A percentile compares a stretch with the other conserved stretches of the same genome.
These are phyloP conservation scores for Furcasterigmium furcatum DNA, from an alignment of 2,329 filamentous ascomycete genomes.

Conservation along the genomic window DNA sequence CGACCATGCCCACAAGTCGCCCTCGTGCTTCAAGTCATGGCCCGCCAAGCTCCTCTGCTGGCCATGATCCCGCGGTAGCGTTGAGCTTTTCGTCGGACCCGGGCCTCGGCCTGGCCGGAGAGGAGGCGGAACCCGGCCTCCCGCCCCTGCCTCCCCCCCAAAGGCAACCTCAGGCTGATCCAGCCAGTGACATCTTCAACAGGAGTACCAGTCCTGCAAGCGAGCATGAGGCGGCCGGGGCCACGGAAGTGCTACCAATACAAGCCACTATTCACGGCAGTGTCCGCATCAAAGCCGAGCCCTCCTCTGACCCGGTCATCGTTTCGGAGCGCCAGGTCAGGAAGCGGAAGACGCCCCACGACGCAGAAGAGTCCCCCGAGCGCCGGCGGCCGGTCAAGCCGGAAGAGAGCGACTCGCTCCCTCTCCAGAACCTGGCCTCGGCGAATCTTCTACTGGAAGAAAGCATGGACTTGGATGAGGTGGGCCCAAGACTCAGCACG, in stretches of 20 bases:
- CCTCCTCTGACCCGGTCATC: slow-evolving; percentile 47
- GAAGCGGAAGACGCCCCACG: slow-evolving; percentile 36
- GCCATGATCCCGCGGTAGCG: background rate
- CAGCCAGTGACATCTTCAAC: no score
- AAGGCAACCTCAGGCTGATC: no score
- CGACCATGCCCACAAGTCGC: no score
- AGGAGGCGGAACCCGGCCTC: background rate
- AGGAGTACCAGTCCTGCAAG: no score
- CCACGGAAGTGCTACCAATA: no score
- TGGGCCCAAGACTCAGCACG: slow-evolving; percentile 38
- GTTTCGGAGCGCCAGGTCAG: slow-evolving; percentile 46
- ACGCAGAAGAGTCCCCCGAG: slow-evolving; percentile 16
- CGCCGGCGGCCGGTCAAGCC: slow-evolving; percentile 35
- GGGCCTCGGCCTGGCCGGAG: background rate
- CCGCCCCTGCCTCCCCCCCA: background rate
- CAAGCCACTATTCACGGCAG: no score
- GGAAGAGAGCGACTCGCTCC: slow-evolving; percentile 29
- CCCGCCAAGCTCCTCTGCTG: background rate
- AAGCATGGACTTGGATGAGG: slow-evolving; percentile 58
- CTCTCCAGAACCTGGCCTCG: slow-evolving; percentile 12
- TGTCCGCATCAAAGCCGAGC: slow-evolving; percentile 42
- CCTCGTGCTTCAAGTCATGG: background rate
- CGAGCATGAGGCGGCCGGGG: no score
- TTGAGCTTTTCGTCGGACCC: slow-evolving; percentile 9
- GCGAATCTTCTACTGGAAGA: slow-evolving; percentile 35